Evolutionary conservation across 1,284 basidiomycete species (phyloP), one percentile per base, ranked within the genome.

Genomic region (Porogramme epimiltina): DNA sequence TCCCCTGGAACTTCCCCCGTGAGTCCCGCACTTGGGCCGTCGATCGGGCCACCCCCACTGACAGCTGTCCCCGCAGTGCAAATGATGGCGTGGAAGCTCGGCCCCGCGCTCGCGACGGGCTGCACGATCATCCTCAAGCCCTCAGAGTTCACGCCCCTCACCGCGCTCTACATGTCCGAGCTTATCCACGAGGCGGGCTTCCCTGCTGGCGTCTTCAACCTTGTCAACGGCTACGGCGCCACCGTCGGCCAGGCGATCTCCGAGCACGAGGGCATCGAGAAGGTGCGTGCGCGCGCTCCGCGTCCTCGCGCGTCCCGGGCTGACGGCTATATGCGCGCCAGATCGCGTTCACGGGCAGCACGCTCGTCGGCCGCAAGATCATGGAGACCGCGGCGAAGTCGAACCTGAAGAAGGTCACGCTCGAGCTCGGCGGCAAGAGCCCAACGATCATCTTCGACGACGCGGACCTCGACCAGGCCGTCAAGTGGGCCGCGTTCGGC

Each of bases 381-480:
- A 84, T 93, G 80, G 83, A 91, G 63, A 82, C 89, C 0, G 85
- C 93, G 1, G 85, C 93, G 4, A 84, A 87, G 73, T 87, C 80
- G 43, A 95, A 97, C 70, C 70, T 98, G 62, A 96, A 96, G 78
- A 84, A 82, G 45, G 89, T 96, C 45, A 93, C 93, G 3, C 84
- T 97, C 62, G 95, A 98, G 74, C 82, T 98, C 43, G 95, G 95
- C 34, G 94, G 95, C 33, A 98, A 97, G 80, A 88, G 86, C 54
- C 91, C 93, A 20, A 91, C 86, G 66, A 81, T 89, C 66, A 76
- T 90, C 55, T 89, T 84, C 55, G 74, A 89, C 53, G 87, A 90
- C 60, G 85, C 85, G 0, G 79, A 89, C 63, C 60, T 96, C 46
- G 88, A 92, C 2, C 80, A 89, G 67, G 90, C 93, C 25, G 82